Base-by-base conservation (phyloP, 164 flowering plant genomes). In the Piper betle region DNA sequence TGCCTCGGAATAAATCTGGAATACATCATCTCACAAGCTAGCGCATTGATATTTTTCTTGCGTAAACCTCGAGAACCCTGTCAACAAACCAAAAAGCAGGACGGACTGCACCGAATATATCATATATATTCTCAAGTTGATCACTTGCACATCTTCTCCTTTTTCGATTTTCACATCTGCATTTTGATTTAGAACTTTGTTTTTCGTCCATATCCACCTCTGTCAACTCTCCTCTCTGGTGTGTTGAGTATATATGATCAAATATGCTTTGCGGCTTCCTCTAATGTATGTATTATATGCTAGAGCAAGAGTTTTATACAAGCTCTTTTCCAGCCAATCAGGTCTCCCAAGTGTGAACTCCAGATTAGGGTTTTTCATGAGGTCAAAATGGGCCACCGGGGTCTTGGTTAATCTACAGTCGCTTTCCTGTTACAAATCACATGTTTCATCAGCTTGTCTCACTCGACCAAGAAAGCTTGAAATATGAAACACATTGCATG, bases 311-410 rank as follows among this genome's bases (percentile, higher is more conserved):
- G 55, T 6, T 46, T 73, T 62, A 77, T 64, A 68, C 78, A 57
- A 67, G 67, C 52, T 72, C 73, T 67, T 82, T 76, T 74, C 72
- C 3, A 71, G 71, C 85, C 87, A 82, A 40, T 68, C 84, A 53
- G 89, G 82, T 77, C 90, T 80, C 53, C 94, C 94, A 70, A 86
- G 66, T 19, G 88, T 84, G 78, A 86, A 82, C 74, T 86, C 90
- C 84, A 86, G 73, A 74, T 82, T 81, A 6, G 88, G 86, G 55
- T 78, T 78, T 54, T 74, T 77, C 53, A 60, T 25, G 33, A 25
- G 66, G 13, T 71, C 78, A 58, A 73, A 39, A 61, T 71, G 73
- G 15, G 67, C 19, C 37, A 73, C 71, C 55, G 58, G 20, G 48
- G 63, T 77, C 63, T 69, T 58, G 54, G 64, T 81, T 37, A 62